Percentiles rank a stretch among this genome's conserved stretches.
Conservation (phyloP, 2,329 filamentous ascomycete species). For the Colletotrichum sansevieriae region DNA sequence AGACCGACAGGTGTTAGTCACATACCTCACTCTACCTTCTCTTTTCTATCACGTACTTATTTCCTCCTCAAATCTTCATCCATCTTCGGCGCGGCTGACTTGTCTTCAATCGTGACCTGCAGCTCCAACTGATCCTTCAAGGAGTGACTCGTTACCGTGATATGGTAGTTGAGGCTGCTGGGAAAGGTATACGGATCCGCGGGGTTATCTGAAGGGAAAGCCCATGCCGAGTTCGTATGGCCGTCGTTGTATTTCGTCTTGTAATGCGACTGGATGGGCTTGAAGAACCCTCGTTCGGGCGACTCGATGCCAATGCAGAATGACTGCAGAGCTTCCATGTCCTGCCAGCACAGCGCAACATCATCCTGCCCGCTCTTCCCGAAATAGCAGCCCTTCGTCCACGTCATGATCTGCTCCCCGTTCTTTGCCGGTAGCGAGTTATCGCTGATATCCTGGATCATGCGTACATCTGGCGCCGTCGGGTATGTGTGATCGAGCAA, state of each 20-base stretch:
- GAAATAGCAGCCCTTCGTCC: constrained; percentile 37
- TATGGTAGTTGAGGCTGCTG: constrained; percentile 26
- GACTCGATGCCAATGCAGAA: constrained; percentile 37
- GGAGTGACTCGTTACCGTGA: constrained; percentile 11
- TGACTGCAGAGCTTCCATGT: constrained; percentile 33
- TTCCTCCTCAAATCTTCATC: background rate
- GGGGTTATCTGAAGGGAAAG: constrained; percentile 19
- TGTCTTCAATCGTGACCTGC: constrained; percentile 18
- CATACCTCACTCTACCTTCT: background rate
- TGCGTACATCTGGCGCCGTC: constrained; percentile 16
- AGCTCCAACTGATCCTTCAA: constrained; percentile 30
- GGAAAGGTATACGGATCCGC: constrained; percentile 26
- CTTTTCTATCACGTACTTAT: background rate
- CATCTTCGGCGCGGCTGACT: background rate
- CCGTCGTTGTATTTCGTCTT: constrained; percentile 38
- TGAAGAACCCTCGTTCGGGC: constrained; percentile 33
- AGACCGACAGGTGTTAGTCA: too few species aligned
- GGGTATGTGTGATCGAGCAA: constrained; percentile 6
- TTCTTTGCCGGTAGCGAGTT: background rate
- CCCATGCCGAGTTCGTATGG: constrained; percentile 14
- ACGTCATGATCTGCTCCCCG: constrained; percentile 14
- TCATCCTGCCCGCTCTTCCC: constrained; percentile 32
- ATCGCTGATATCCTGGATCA: constrained; percentile 16
- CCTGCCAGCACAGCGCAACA: constrained; percentile 32
- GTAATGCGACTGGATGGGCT: constrained; percentile 32